Conservation (phyloP, 1,139 yeast genomes). For the Magnusiomyces fungicola region DNA sequence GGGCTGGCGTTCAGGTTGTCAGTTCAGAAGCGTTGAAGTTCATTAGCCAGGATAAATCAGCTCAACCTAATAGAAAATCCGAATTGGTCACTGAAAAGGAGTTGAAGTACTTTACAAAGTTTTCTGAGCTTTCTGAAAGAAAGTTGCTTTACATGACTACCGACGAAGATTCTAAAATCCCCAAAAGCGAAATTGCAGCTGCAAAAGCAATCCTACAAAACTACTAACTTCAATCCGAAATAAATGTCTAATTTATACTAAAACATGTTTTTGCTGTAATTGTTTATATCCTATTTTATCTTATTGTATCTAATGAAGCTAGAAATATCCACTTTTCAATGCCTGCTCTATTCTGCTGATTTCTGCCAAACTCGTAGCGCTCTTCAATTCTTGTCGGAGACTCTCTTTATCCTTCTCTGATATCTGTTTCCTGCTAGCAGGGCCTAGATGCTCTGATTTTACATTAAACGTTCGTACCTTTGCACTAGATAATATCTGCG, state of each 20-base stretch:
- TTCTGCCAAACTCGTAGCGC: slow-evolving; percentile 65
- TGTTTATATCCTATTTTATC: no score
- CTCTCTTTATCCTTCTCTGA: slow-evolving; percentile 46
- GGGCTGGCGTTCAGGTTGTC: slow-evolving; percentile 61
- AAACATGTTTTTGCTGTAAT: neutral
- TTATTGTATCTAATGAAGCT: no score
- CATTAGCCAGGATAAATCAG: no score
- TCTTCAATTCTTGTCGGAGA: slow-evolving; percentile 47
- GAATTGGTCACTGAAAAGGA: neutral
- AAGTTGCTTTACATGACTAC: slow-evolving; percentile 13
- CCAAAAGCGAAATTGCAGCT: slow-evolving; percentile 8
- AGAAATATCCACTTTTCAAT: slow-evolving; percentile 36
- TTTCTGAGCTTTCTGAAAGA: slow-evolving; percentile 13
- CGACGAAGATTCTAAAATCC: slow-evolving; percentile 10
- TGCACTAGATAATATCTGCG: slow-evolving; percentile 22
- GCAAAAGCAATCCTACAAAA: slow-evolving; percentile 13
- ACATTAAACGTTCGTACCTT: slow-evolving; percentile 13
- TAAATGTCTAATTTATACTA: neutral
- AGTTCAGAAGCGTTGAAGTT: slow-evolving; percentile 26
- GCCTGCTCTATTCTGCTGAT: slow-evolving; percentile 61
- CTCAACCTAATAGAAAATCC: slow-evolving; percentile 17
- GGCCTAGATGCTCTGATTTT: slow-evolving; percentile 8
- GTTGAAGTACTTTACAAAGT: slow-evolving; percentile 5
- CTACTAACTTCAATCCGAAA: slow-evolving; percentile 8
- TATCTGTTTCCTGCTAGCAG: slow-evolving; percentile 37